Percentiles rank a stretch among this genome's conserved stretches.
These are phyloP conservation scores for Naganishia sp. DNA, from an alignment of 1,284 basidiomycete genomes.

Conservation along the genomic window DNA sequence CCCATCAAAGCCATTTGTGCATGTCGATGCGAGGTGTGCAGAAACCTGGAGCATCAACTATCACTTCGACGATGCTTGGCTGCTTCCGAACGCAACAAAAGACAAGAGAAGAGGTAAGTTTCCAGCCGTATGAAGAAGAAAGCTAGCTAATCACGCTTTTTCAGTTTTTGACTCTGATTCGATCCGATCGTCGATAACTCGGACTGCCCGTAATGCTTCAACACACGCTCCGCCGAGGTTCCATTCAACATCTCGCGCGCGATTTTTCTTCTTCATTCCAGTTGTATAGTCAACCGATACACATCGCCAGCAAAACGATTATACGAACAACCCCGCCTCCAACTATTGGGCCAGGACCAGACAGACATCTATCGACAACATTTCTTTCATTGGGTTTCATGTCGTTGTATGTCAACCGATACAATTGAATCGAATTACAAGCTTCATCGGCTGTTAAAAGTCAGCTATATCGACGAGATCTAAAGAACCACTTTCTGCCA, in stretches of 20 bases:
- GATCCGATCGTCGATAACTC: conserved; percentile 41
- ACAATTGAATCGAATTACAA: conserved; percentile 14
- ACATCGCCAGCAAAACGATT: background rate
- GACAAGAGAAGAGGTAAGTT: conserved; percentile 76
- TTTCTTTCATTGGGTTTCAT: background rate
- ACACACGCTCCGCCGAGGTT: background rate
- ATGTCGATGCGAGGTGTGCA: conserved; percentile 99
- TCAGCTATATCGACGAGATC: background rate
- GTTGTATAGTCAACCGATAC: conserved; percentile 31
- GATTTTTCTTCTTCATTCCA: conserved; percentile 16
- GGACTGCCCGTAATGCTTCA: background rate
- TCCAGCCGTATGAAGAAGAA: no score
- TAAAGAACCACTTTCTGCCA: background rate
- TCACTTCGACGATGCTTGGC: conserved; percentile 98
- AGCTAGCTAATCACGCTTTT: background rate
- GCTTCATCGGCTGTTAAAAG: background rate
- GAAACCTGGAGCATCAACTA: conserved; percentile 92
- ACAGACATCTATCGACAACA: background rate
- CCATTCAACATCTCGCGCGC: conserved; percentile 25
- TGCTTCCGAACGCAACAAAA: conserved; percentile 97
- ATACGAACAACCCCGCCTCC: no score
- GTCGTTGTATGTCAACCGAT: conserved; percentile 28
- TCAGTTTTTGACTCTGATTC: conserved; percentile 71
- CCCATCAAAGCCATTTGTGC: conserved; percentile 77
- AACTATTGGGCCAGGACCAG: no score